Conservation (phyloP, 164 flowering plant genomes). For the Piper betle region DNA sequence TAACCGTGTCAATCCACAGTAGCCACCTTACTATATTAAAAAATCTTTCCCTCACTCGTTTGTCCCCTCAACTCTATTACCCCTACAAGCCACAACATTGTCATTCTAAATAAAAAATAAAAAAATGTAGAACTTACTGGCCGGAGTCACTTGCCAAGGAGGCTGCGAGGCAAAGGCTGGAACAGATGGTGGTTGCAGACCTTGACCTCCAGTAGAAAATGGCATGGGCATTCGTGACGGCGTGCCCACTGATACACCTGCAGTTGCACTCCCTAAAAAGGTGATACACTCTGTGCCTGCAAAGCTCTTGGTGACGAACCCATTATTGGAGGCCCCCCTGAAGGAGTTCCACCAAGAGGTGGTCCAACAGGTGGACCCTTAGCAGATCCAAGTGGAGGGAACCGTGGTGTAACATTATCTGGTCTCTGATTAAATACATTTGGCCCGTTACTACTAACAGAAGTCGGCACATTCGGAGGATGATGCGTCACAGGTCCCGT, state of each 20-base stretch:
- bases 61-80: too few species aligned
- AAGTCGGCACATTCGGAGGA: slow-evolving; percentile 18
- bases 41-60: too few species aligned
- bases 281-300: slow-evolving; percentile 5
- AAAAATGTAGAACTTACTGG: slow-evolving; percentile 27
- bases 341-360: slow-evolving; percentile 27
- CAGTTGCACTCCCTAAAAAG: slow-evolving; percentile 14
- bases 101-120: not conserved
- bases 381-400: slow-evolving; percentile 24
- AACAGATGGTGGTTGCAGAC: slow-evolving; percentile 18
- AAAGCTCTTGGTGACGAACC: slow-evolving; percentile 5
- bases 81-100: too few species aligned
- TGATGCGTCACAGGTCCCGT: slow-evolving; percentile 19
- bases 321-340: slow-evolving; percentile 34
- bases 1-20: too few species aligned
- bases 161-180: slow-evolving; percentile 17
- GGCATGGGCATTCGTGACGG: slow-evolving; percentile 9
- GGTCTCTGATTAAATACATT: slow-evolving; percentile 23
- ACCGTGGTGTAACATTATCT: slow-evolving; percentile 25
- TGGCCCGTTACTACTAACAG: slow-evolving; percentile 52
- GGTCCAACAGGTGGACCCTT: slow-evolving; percentile 35
- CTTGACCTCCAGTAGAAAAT: slow-evolving; percentile 16
- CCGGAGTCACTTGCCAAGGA: slow-evolving; percentile 31
- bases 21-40: too few species aligned
- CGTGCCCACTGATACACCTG: slow-evolving; percentile 7